Evolutionary conservation across 805 yeast genomes (phyloP), one percentile per base, ranked within the genome.

Genomic region (Saccharomycopsis vini): DNA sequence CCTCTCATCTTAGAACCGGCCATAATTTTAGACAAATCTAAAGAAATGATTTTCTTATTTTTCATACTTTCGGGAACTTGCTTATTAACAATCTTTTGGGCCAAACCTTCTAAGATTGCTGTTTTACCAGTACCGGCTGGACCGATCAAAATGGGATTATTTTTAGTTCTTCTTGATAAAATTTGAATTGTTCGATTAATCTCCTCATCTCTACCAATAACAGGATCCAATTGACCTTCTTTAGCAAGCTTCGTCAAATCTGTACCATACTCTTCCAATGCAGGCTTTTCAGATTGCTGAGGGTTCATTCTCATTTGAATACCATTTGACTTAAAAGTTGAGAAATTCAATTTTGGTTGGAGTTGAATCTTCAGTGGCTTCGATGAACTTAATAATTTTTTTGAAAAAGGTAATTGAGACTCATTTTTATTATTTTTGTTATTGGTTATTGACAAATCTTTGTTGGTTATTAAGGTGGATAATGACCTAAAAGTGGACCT

Each of bases 121-220:
- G 97, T 92, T 62, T 90, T 90, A 66, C 98, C 98, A 0, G 96
- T 94, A 64, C 98, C 98, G 1, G 98, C 98, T 53, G 84, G 78
- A 50, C 98, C 98, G 34, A 92, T 88, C 43, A 90, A 62, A 1
- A 92, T 95, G 0, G 98, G 98, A 57, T 90, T 90, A 61, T 92
- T 92, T 62, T 90, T 90, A 1, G 97, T 88, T 60, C 97, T 72
- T 54, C 98, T 69, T 1, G 96, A 86, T 36, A 90, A 65, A 39
- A 90, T 89, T 60, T 90, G 97, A 45, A 90, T 81, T 0, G 97
- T 90, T 47, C 98, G 70, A 46, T 90, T 73, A 45, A 90, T 92
- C 58, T 92, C 97, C 50, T 89, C 95, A 56, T 92, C 97, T 50
- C 97, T 71, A 3, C 98, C 98, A 56, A 90, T 92, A 19, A 92